Evolutionary conservation across 306 rosid genomes (phyloP).

Genomic region (Cicer bijugum): DNA sequence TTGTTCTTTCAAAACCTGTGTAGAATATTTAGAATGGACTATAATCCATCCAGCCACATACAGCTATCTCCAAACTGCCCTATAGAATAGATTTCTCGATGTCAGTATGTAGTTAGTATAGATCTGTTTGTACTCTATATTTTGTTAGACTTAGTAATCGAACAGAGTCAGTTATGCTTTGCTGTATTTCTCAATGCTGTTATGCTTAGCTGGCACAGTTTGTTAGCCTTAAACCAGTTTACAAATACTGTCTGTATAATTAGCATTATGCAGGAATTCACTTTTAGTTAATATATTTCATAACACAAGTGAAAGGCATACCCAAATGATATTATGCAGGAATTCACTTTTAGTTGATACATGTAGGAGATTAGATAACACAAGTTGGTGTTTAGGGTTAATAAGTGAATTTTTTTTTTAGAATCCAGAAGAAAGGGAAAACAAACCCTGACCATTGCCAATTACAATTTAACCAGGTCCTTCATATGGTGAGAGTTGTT

Average conservation of each 20-base stretch:
- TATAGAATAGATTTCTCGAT: background rate
- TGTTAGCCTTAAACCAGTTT: background rate
- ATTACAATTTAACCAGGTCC: background rate
- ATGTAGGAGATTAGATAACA: background rate
- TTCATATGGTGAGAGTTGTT: background rate
- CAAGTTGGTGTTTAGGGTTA: background rate
- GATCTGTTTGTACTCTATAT: background rate
- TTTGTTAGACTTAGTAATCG: background rate
- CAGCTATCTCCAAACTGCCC: background rate
- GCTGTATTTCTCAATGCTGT: background rate
- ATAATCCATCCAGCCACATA: background rate
- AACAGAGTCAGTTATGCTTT: background rate
- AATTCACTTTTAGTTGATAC: background rate
- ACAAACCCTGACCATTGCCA: background rate
- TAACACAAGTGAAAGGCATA: no score
- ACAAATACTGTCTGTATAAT: background rate
- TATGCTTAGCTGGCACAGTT: background rate
- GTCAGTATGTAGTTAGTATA: background rate
- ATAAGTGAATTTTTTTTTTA: background rate
- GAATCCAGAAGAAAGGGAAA: background rate
- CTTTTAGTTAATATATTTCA: background rate
- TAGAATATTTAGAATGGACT: background rate
- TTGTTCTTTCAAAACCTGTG: conserved; percentile 9
- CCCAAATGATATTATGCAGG: background rate
- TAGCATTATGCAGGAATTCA: background rate